phyloP scores from a whole-genome alignment of 345 rosid genomes.

The Eucalyptus grandis region DNA sequence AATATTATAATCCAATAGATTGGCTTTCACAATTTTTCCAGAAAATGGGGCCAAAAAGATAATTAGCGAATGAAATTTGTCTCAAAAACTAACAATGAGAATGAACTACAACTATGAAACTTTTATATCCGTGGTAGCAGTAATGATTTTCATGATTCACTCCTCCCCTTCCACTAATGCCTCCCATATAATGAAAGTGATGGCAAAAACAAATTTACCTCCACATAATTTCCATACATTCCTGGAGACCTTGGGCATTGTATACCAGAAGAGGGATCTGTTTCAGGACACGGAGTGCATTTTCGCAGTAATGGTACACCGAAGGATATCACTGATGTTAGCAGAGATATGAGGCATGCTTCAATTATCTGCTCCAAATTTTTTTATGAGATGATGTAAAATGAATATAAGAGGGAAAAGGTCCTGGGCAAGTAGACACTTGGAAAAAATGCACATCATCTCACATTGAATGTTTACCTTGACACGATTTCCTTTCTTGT shows the following conservation, averaged over 20 bases:
- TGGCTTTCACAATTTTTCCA: neutral
- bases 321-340: constrained; percentile 84
- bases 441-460: neutral
- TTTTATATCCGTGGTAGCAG: neutral
- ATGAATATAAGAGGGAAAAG: neutral
- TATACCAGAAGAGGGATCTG: constrained; percentile 58
- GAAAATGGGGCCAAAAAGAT: neutral
- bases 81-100: neutral
- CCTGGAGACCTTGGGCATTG: constrained; percentile 93
- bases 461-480: constrained; percentile 31
- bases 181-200: neutral
- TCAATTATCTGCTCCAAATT: constrained; percentile 59
- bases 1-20: neutral
- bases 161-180: neutral
- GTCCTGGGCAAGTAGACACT: neutral
- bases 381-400: neutral
- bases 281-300: constrained; percentile 88
- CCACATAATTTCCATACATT: constrained; percentile 90
- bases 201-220: constrained; percentile 37
- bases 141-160: neutral
- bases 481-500: constrained; percentile 76
- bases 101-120: neutral
- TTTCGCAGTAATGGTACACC: constrained; percentile 84
- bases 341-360: constrained; percentile 84
- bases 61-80: neutral